Evolutionary conservation across 2,329 filamentous ascomycete genomes (phyloP), one percentile per base, ranked within the genome.

Genomic region (Apiospora hydei): DNA sequence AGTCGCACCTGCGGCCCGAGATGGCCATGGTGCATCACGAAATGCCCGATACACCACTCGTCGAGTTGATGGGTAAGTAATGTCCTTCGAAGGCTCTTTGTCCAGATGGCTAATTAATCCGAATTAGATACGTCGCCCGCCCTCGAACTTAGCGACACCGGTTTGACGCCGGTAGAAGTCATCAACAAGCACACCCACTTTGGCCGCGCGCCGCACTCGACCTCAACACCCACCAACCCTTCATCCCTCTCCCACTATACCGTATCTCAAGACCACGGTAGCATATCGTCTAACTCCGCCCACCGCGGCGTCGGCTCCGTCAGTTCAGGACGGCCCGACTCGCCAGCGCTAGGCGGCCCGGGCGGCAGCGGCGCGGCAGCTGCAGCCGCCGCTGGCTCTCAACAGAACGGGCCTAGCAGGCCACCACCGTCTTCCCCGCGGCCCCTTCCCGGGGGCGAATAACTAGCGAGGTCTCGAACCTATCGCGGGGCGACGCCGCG

Each of bases 31-130:
- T 70, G 10, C 73, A 43, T 21, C 74, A 81, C 41, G 86, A 88
- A 76, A 84, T 87, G 80, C 81, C 78, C 1, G 81, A 84, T 69
- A 85, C 81, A 0, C 81, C 82, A 14, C 76, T 88, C n/a, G 81
- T 81, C 8, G 88, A 89, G 74, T 78, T 89, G 53, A 80, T 79
- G 71, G 86, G 87, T 87, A 80, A 75, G 83, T 78, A 41, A 5
- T n/a, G 13, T 11, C 53, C 6, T n/a, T 13, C 18, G 1, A 6
- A 68, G 44, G 10, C 38, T 8, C 21, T 11, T 66, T 34, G 61
- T 69, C 74, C 69, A 67, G 24, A 11, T 70, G 47, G 69, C 70
- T 84, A 7, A 8, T 41, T 8, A 44, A 30, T 46, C 30, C 6
- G 2, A 21, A 30, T 44, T 51, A 79, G 86, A 87, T 73, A 86